These are phyloP conservation scores for Blastocystis sp. DNA, from an alignment of 352 stramenopile genomes.

Conservation along the genomic window DNA sequence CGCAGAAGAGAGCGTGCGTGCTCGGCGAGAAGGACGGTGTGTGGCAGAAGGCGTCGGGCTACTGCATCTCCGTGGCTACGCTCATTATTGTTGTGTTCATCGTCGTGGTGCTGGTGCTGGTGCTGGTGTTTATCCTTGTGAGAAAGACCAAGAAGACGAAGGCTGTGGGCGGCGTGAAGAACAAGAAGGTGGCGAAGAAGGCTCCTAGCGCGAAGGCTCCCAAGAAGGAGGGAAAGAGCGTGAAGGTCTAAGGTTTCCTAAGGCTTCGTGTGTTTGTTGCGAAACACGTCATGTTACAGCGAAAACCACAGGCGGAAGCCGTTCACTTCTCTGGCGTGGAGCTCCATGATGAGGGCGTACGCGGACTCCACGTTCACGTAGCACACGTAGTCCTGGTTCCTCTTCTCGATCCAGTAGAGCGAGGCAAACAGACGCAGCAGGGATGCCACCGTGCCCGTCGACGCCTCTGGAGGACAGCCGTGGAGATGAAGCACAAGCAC, in stretches of 20 bases:
- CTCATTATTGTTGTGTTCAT: slow-evolving; percentile 39
- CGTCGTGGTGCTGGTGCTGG: slow-evolving; percentile 9
- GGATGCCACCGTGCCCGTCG: background rate
- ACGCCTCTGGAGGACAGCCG: background rate
- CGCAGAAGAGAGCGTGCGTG: slow-evolving; percentile 20
- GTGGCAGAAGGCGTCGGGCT: slow-evolving; percentile 15
- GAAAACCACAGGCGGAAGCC: background rate
- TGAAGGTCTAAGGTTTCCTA: slow-evolving; percentile 73
- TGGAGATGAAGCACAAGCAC: background rate
- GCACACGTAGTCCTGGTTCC: background rate
- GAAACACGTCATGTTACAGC: background rate
- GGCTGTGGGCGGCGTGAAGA: slow-evolving; percentile 44
- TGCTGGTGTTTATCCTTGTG: slow-evolving; percentile 5
- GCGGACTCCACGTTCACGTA: background rate
- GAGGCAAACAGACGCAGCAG: background rate
- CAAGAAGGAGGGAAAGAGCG: background rate
- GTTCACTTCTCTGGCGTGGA: background rate
- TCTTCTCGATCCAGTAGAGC: background rate
- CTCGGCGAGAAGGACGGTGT: slow-evolving; percentile 8
- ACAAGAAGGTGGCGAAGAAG: background rate
- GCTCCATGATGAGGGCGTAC: background rate
- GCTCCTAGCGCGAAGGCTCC: background rate
- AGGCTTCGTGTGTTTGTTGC: background rate
- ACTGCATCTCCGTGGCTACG: slow-evolving; percentile 7
- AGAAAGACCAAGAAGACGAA: background rate